phyloP scores from a whole-genome alignment of 1,284 basidiomycete species.

The Fistulinella cinereoalba region DNA sequence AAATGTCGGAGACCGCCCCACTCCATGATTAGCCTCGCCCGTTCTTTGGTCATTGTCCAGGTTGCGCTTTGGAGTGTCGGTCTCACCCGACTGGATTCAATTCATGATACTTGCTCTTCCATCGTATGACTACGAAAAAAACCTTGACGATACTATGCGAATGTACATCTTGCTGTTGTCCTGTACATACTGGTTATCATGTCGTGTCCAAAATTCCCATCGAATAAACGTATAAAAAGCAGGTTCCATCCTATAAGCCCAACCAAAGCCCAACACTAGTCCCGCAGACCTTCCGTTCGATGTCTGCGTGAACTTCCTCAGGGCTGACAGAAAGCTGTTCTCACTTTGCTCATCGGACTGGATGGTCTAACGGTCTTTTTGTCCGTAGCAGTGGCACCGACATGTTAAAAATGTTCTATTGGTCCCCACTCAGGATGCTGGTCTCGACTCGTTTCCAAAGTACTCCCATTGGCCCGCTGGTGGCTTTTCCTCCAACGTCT shows the following conservation, averaged over 20 bases:
- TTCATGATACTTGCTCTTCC: slow-evolving; percentile 6
- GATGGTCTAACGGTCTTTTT: background rate
- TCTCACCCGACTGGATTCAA: slow-evolving; percentile 11
- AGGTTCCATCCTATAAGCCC: background rate
- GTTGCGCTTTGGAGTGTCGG: slow-evolving; percentile 9
- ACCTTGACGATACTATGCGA: background rate
- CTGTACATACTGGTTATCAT: slow-evolving; percentile 12
- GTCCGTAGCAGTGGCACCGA: slow-evolving; percentile 6
- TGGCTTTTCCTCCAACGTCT: slow-evolving; percentile 79
- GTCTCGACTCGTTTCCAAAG: slow-evolving; percentile 48
- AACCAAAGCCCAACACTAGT: slow-evolving; percentile 10
- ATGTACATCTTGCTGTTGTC: slow-evolving; percentile 14
- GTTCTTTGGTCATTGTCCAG: slow-evolving; percentile 8
- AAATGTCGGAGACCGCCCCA: slow-evolving; percentile 6
- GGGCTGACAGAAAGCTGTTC: slow-evolving; percentile 9
- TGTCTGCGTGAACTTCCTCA: slow-evolving; percentile 21
- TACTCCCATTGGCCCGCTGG: slow-evolving; percentile 87
- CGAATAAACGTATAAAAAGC: slow-evolving; percentile 3
- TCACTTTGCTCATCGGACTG: slow-evolving; percentile 1
- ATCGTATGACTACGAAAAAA: slow-evolving; percentile 14
- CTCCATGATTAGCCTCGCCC: slow-evolving; percentile 6
- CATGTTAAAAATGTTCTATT: slow-evolving; percentile 1
- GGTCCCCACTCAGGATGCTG: slow-evolving; percentile 15
- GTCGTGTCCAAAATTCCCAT: background rate
- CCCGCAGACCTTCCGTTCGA: slow-evolving; percentile 5